Evolutionary conservation across 768 basidiomycete genomes (phyloP), one percentile per base, ranked within the genome.

Genomic region (Tulasnella sp.): DNA sequence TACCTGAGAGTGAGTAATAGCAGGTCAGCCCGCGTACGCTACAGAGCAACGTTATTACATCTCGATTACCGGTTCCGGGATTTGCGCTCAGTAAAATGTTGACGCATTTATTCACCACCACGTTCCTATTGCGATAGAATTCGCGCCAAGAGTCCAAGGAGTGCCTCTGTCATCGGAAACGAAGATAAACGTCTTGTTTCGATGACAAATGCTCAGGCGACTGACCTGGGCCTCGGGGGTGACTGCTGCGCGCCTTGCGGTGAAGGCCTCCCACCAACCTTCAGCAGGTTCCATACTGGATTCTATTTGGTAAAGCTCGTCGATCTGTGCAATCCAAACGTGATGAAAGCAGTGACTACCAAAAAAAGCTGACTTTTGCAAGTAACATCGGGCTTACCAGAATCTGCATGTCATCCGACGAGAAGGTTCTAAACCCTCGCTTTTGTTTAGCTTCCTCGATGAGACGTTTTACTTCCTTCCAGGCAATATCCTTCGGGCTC

Each of bases 201-300:
- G 6, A 16, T 31, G 24, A 22, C 7, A 69, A 18, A 69, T 14
- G 58, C 4, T 31, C 34, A 28, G 6, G 3, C 31, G 34, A 37
- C 34, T 69, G 24, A 69, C 64, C 64, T 34, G 11, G 9, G 24
- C 64, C 16, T 28, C 11, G 34, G 28, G n/a, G 34, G 64, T 37
- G 11, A 11, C 64, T 14, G 28, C 64, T 20, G 31, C 64, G 28
- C 64, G 64, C 34, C 64, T 69, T 18, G 28, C 31, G 5, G 64
- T 69, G 64, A 69, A 69, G n/a, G 31, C 28, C 18, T 69, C 14
- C 64, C 64, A 69, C 64, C 64, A 69, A 69, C 64, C 64, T 20
- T 16, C 1, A 28, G 64, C 64, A 9, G 6, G 64, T 18, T 69
- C 64, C 64, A 31, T 28, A 37, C 34, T 14, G 8, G 64, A 2